These are phyloP conservation scores for Eremochloa ophiuroides DNA, from an alignment of 176 grass and related monocot genomes.

Conservation along the genomic window DNA sequence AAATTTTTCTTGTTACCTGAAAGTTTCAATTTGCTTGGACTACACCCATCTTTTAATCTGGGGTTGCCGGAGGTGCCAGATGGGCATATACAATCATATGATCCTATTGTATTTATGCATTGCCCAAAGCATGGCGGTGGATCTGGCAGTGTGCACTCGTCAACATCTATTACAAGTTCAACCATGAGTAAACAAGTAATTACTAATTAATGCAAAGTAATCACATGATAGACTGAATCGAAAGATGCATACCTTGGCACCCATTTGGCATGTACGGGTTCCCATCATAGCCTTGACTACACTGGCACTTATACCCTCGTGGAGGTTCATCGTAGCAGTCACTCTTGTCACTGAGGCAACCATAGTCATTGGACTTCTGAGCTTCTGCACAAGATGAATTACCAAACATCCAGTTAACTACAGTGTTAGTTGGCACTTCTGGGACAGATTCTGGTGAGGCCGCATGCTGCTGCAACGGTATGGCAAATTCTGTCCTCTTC, in stretches of 20 bases:
- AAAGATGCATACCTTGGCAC: conserved; percentile 1
- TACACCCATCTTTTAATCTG: neutral
- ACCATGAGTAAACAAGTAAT: neutral
- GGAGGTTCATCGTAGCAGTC: conserved; percentile 10
- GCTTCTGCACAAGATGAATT: neutral
- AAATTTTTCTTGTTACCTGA: neutral
- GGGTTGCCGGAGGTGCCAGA: neutral
- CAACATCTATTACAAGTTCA: neutral
- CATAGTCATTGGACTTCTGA: neutral
- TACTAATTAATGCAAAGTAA: neutral
- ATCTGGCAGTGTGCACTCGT: neutral
- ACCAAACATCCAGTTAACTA: neutral
- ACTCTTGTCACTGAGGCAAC: conserved; percentile 30
- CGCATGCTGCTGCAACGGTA: neutral
- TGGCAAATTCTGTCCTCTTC: neutral
- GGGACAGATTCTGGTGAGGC: neutral
- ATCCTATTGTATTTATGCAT: conserved; percentile 6
- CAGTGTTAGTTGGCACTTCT: neutral
- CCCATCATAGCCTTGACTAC: conserved; percentile 35
- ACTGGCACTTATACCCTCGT: conserved; percentile 46
- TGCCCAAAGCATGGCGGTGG: neutral
- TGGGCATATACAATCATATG: neutral
- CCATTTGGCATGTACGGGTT: conserved; percentile 46
- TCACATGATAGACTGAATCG: neutral
- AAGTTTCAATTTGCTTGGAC: neutral